Conservation (phyloP, 352 stramenopile species). For the Globisporangium yorkense region DNA sequence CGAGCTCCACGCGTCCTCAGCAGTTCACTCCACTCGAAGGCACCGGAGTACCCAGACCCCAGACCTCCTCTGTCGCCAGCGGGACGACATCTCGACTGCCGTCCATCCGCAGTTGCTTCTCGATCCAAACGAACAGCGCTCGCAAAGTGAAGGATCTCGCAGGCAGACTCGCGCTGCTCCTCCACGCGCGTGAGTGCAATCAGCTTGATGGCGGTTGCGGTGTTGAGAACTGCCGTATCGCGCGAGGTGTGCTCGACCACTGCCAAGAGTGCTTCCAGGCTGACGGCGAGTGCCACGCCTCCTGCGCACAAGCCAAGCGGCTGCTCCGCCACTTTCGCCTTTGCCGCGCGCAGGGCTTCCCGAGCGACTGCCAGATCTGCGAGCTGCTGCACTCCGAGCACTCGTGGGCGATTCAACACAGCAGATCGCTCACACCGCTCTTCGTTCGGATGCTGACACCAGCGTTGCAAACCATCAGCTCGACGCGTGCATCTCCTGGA, state of each 20-base stretch:
- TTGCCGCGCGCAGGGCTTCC: conserved; percentile 24
- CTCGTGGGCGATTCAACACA: conserved; percentile 30
- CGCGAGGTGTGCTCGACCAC: conserved; percentile 45
- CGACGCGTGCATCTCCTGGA: neutral
- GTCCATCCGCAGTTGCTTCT: conserved; percentile 9
- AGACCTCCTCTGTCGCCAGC: too few relatives aligned
- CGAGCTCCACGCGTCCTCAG: too few relatives aligned
- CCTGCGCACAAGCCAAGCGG: conserved; percentile 38
- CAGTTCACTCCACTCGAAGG: too few relatives aligned
- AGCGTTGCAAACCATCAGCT: neutral
- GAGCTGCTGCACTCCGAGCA: conserved; percentile 21
- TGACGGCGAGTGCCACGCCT: conserved; percentile 34
- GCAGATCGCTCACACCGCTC: conserved; percentile 29
- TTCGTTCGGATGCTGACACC: conserved; percentile 8
- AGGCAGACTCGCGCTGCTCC: conserved; percentile 29
- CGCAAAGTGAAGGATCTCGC: conserved; percentile 26
- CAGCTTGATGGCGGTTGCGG: conserved; percentile 15
- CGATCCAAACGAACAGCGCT: conserved; percentile 3
- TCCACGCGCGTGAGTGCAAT: conserved; percentile 45
- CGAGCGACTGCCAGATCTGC: conserved; percentile 23
- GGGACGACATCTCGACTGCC: conserved; percentile 5
- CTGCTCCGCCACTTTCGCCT: conserved; percentile 44
- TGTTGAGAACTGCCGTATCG: conserved; percentile 34
- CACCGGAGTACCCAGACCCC: too few relatives aligned
- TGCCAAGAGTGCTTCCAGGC: conserved; percentile 43